Evolutionary conservation across 1,284 basidiomycete genomes (phyloP), one percentile per base, ranked within the genome.

Genomic region (Ganoderma meredithae): DNA sequence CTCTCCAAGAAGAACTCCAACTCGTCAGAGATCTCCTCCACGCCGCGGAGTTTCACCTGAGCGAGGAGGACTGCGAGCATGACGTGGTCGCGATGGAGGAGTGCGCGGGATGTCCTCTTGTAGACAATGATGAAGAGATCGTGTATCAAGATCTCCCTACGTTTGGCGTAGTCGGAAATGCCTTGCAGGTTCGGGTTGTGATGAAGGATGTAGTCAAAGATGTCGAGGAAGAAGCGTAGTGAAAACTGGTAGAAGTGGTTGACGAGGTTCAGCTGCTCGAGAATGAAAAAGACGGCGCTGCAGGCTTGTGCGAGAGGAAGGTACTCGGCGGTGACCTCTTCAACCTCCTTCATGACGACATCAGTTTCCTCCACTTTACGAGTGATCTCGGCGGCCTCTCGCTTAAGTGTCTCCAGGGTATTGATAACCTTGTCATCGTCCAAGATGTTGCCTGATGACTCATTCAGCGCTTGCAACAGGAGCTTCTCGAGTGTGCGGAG

Each of bases 161-260:
- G 90, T 61, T 83, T 83, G 70, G 85, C 83, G 66, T 95, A 82
- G 73, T 98, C 96, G 7, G 88, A 85, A 69, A 98, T 84, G 70
- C 87, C 89, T 77, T 89, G 89, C 70, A 98, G 86, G 78, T 96
- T 93, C 9, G 96, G 95, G 79, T 99, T 99, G 75, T 94, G 91
- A 71, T 93, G 92, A 9, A 99, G 87, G 66, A 99, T 90, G 74
- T 93, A 95, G 82, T 99, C 95, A 81, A 99, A 99, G 75, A 99
- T 97, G 79, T 98, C 96, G 70, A 99, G 89, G 92, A 99, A 99
- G 86, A 98, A 99, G 53, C 88, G 91, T 63, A 99, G 87, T 0
- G 97, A 99, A 85, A 99, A 99, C 79, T 99, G 96, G 79, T 99
- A 99, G 84, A 99, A 99, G 82, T 99, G 97, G 77, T 98, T 96